A percentile compares a stretch with the other conserved stretches of the same genome.
Evolutionary conservation across 2,329 filamentous ascomycete genomes (phyloP).

Genomic region (Aquanectria penicillioides): DNA sequence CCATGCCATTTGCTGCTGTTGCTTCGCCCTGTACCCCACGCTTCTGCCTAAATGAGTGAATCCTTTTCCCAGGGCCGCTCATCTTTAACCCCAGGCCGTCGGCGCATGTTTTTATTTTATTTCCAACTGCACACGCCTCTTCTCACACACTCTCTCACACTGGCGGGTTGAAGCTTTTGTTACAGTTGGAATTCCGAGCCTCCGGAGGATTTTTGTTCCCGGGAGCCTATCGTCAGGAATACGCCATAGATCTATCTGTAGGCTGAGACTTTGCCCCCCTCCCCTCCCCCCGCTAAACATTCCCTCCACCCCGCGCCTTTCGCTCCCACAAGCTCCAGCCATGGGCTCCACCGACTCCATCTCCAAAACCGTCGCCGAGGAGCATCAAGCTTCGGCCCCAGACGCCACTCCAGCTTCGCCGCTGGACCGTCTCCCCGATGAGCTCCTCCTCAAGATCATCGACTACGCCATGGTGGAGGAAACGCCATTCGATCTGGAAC

Average conservation of each 20-base stretch:
- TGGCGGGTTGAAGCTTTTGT: too few relatives aligned
- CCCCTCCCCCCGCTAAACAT: too few relatives aligned
- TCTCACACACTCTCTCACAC: too few relatives aligned
- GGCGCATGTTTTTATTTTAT: background rate
- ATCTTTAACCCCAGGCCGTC: background rate
- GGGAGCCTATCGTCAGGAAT: too few relatives aligned
- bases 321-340: background rate
- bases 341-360: background rate
- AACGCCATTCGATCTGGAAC: conserved; percentile 10
- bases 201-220: too few relatives aligned
- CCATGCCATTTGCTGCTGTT: too few relatives aligned
- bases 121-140: too few relatives aligned
- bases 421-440: conserved; percentile 5
- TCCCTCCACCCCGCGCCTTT: background rate
- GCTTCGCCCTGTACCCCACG: background rate
- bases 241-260: too few relatives aligned
- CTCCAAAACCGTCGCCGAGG: too few relatives aligned
- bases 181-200: too few relatives aligned
- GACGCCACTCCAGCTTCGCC: background rate
- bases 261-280: too few relatives aligned
- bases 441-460: conserved; percentile 18
- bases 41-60: conserved; percentile 2
- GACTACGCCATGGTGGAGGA: background rate
- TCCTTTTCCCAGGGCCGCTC: background rate
- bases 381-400: background rate